Evolutionary conservation across 108 stramenopile genomes (phyloP).

Genomic region (Chaetoceros muelleri): DNA sequence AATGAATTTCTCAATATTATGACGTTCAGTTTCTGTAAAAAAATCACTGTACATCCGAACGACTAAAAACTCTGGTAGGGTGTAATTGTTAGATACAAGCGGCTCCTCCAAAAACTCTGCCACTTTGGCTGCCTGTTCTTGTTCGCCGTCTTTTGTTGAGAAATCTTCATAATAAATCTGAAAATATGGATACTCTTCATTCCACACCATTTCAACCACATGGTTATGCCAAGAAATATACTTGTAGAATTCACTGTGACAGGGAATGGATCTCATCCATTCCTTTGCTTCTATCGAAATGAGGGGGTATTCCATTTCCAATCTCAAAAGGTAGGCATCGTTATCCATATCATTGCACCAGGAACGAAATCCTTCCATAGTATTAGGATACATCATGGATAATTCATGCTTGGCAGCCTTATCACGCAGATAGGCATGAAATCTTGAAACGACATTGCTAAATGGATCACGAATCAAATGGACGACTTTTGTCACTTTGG

Average conservation of each 20-base stretch:
- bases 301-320: constrained; percentile 10
- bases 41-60: not conserved
- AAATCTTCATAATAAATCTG: not conserved
- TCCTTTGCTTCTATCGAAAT: constrained; percentile 9
- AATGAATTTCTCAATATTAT: not conserved
- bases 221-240: constrained; percentile 60
- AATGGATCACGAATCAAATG: constrained; percentile 69
- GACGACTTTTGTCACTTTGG: constrained; percentile 11
- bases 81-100: not conserved
- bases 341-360: constrained; percentile 49
- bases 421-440: constrained; percentile 39
- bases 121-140: not conserved
- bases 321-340: constrained; percentile 3
- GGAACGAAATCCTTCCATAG: constrained; percentile 32
- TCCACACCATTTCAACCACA: constrained; percentile 17
- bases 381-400: constrained; percentile 15
- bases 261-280: constrained; percentile 26
- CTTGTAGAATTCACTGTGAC: constrained; percentile 51
- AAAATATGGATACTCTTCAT: not conserved
- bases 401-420: constrained; percentile 22
- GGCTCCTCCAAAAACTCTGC: not conserved
- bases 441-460: constrained; percentile 56
- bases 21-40: not conserved
- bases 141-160: not conserved
- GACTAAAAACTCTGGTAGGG: not conserved